Percentiles rank a stretch among this genome's conserved stretches.
Evolutionary conservation across 768 basidiomycete genomes (phyloP).

Genomic region (Sistotremastrum niveocremeum): DNA sequence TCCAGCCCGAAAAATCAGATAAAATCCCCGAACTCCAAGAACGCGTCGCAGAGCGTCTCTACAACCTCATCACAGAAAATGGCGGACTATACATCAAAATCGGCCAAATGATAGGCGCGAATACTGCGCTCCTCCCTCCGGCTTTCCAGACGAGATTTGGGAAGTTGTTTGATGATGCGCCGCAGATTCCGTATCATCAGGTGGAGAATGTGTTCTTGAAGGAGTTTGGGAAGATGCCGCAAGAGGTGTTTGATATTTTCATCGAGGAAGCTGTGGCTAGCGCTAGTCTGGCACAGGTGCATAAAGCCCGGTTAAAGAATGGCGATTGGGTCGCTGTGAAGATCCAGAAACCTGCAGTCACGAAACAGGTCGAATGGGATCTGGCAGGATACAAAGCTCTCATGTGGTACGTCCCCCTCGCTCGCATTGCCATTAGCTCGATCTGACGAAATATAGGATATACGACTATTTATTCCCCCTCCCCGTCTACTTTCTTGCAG

Average conservation of each 20-base stretch:
- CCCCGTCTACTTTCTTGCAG: conserved; percentile 65
- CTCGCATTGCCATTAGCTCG: background rate
- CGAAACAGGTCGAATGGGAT: conserved; percentile 79
- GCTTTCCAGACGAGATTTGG: conserved; percentile 76
- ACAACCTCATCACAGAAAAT: conserved; percentile 64
- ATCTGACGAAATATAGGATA: conserved; percentile 61
- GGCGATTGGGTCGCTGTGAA: conserved; percentile 78
- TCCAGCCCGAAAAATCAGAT: conserved; percentile 55
- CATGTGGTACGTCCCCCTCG: conserved; percentile 17
- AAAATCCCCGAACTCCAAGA: conserved; percentile 72
- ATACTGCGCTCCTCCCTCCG: conserved; percentile 71
- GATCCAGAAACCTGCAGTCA: conserved; percentile 81
- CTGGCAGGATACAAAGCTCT: conserved; percentile 34
- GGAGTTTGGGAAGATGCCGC: conserved; percentile 59
- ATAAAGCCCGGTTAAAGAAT: conserved; percentile 49
- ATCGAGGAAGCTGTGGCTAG: conserved; percentile 68
- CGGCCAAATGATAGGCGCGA: conserved; percentile 73
- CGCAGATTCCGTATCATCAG: conserved; percentile 63
- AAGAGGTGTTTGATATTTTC: conserved; percentile 67
- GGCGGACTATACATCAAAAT: conserved; percentile 82
- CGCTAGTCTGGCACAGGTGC: conserved; percentile 89
- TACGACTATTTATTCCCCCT: conserved; percentile 75
- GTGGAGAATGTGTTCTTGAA: conserved; percentile 51
- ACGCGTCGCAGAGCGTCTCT: conserved; percentile 69
- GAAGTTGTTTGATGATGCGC: conserved; percentile 78